Evolutionary conservation across 371 early-diverging fungal species (phyloP), one percentile per base, ranked within the genome.

Genomic region (Mucor racemosus): DNA sequence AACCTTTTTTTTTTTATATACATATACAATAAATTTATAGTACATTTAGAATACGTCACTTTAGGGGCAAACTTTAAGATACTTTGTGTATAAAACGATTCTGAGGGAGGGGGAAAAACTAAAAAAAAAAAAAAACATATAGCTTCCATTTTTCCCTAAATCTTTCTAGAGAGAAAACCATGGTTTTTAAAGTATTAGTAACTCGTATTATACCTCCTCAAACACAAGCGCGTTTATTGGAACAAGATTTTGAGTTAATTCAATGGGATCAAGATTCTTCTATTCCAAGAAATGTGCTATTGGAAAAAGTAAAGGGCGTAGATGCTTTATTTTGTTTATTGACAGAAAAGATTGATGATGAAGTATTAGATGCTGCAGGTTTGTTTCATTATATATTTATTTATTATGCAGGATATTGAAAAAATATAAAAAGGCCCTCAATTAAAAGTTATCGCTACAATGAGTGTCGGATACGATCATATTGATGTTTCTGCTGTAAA

Each of bases 391-490:
- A 26, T 26, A 26, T 26, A 26, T 26, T 26, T 26, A 26, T 26
- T 26, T 26, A 26, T 26, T 26, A n/a, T 26, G 26, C 26, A 26
- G 26, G 26, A 1, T 26, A 26, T 26, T 26, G 3, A 26, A 26
- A 26, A 26, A 1, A 26, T 26, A 26, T 26, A 26, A 34, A n/a
- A 60, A 76, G 88, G 88, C 7, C 76, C 82, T 1, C 76, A 75
- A 46, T 84, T 91, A 26, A 84, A 86, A 58, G 84, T 90, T 5
- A 74, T 92, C 0, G 87, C 92, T 8, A 92, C 92, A 0, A 84
- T 90, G 77, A 90, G 85, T 60, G 95, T 94, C 15, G 96, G 96
- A 13, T 92, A 89, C 73, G 95, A 95, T 65, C 96, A 95, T 72
- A 86, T 95, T 50, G 88, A 90, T 72, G 66, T 88, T 0, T 62